phyloP scores from a whole-genome alignment of 2,329 filamentous ascomycete genomes.

The Colletotrichum spaethianum region DNA sequence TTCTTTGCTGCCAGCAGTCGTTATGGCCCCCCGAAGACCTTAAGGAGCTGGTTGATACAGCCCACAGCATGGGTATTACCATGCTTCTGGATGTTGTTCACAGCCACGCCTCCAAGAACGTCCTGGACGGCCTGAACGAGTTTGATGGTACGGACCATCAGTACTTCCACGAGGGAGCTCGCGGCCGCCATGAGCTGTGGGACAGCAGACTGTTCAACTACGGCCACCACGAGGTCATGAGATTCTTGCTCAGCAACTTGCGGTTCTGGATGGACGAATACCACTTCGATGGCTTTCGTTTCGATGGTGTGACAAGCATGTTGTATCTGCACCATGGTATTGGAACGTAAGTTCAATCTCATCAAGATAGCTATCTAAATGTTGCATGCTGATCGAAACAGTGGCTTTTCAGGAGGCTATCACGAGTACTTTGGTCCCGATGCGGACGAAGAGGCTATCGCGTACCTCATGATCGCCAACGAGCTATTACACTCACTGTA shows the following conservation, averaged over 20 bases:
- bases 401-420: constrained; percentile 96
- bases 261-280: constrained; percentile 99
- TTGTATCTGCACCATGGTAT: constrained; percentile 96
- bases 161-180: constrained; percentile 92
- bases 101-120: constrained; percentile 98
- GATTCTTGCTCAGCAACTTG: constrained; percentile 96
- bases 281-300: constrained; percentile 95
- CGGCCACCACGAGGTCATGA: constrained; percentile 90
- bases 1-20: constrained; percentile 98
- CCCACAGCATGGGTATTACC: constrained; percentile 90
- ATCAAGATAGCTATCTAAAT: neutral
- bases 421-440: constrained; percentile 95
- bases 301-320: constrained; percentile 99
- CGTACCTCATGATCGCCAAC: constrained; percentile 96
- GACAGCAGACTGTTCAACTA: constrained; percentile 99
- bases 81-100: constrained; percentile 97
- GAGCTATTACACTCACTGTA: constrained; percentile 95
- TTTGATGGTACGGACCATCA: constrained; percentile 96
- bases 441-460: constrained; percentile 94
- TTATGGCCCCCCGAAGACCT: constrained; percentile 95
- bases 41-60: constrained; percentile 96
- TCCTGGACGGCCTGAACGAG: constrained; percentile 93
- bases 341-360: constrained; percentile 79
- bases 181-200: constrained; percentile 93
- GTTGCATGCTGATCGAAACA: constrained; percentile 55